phyloP scores from a whole-genome alignment of 2,329 filamentous ascomycete genomes.

The Penicillium brevicompactum region DNA sequence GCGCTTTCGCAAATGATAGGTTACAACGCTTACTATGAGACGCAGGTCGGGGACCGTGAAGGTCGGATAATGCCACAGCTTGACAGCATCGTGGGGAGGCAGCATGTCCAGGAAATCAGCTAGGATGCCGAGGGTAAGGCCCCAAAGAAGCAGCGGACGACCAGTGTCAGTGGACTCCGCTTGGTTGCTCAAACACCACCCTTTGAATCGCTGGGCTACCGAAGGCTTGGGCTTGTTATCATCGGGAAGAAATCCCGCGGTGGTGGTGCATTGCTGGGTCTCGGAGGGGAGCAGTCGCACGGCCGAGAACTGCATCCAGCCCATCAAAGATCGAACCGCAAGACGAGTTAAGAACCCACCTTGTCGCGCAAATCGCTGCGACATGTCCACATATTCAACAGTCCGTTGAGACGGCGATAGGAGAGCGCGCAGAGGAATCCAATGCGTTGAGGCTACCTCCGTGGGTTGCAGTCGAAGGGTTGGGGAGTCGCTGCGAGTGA shows the following conservation, averaged over 20 bases:
- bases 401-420: constrained; percentile 63
- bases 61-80: constrained; percentile 68
- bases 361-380: constrained; percentile 60
- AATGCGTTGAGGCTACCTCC: constrained; percentile 69
- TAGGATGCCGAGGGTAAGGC: constrained; percentile 66
- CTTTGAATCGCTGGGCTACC: constrained; percentile 28
- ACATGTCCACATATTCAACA: constrained; percentile 65
- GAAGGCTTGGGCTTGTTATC: constrained; percentile 26
- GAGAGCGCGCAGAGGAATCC: constrained; percentile 66
- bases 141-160: constrained; percentile 65
- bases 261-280: constrained; percentile 59
- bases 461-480: constrained; percentile 65
- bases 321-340: constrained; percentile 59
- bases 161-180: constrained; percentile 34
- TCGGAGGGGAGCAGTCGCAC: constrained; percentile 64
- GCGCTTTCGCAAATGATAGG: constrained; percentile 57
- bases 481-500: constrained; percentile 59
- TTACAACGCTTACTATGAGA: constrained; percentile 62
- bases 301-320: constrained; percentile 69
- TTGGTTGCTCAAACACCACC: constrained; percentile 33
- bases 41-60: constrained; percentile 66
- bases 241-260: constrained; percentile 51
- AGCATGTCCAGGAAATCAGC: constrained; percentile 69
- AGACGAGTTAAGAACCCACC: constrained; percentile 57
- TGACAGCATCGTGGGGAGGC: constrained; percentile 63